Evolutionary conservation across 495 filamentous ascomycete genomes (phyloP), one percentile per base, ranked within the genome.

Genomic region (Neurospora discreta): DNA sequence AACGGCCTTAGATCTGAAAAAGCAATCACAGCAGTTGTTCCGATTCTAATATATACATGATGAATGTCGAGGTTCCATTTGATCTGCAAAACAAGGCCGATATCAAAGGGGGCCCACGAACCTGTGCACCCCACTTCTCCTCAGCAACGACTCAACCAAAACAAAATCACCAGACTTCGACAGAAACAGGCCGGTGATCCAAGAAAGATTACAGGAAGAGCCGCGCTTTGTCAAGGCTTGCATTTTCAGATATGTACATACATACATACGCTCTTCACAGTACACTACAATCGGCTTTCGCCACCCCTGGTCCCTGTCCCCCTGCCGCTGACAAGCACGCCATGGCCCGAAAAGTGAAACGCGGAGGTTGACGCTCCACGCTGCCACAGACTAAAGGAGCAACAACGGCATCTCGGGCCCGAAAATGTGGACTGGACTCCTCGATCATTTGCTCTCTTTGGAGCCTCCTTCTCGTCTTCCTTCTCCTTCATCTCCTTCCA

Each of bases 301-400:
- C 52, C 52, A 60, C 26, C 52, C 52, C 52, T 33, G 26, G 52
- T 18, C 52, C 52, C 7, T 60, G 52, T 60, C 23, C 52, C 52
- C 52, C 52, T 60, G 52, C 52, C 26, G 13, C 33, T 26, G 26
- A 33, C 52, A 60, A 60, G 52, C 13, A 60, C 52, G 52, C 52
- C 26, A 60, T 33, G 52, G 13, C 26, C 52, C 26, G 7, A 26
- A 60, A 60, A 33, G 26, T 60, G 67, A 69, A 69, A 38, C 36
- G 60, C 78, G 78, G 78, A 79, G 71, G 75, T 33, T 70, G 38
- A 78, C 46, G 69, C 40, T 77, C 77, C 77, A 78, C 58, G 52
- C 38, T 20, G 2, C 42, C 52, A 18, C 39, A 73, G 58, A 42
- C 71, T 40, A 71, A 70, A 69, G 74, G 72, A 71, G 73, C 72